Conservation (phyloP, 257 asterid genomes). For the Cordia subcordata region DNA sequence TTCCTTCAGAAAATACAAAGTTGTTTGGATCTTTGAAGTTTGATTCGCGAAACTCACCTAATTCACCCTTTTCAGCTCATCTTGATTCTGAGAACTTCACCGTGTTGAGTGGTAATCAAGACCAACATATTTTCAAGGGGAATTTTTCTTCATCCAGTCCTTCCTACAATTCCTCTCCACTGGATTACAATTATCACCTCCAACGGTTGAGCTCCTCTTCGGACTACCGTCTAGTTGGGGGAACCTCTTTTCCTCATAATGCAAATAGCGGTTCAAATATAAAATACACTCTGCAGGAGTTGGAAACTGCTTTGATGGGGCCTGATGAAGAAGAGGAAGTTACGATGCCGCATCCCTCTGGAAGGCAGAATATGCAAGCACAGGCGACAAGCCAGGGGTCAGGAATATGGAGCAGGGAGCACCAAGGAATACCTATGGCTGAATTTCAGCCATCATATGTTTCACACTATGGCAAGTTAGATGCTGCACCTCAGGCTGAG, state of each 20-base stretch:
- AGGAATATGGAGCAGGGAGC: conserved; percentile 39
- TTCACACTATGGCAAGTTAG: conserved; percentile 24
- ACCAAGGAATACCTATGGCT: conserved; percentile 23
- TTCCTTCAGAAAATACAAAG: conserved; percentile 45
- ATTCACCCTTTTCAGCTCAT: conserved; percentile 57
- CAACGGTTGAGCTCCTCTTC: conserved; percentile 36
- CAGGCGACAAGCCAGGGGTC: conserved; percentile 44
- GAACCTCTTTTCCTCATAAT: conserved; percentile 24
- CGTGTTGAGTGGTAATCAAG: conserved; percentile 40
- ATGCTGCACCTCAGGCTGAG: conserved; percentile 23
- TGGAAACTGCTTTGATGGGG: conserved; percentile 77
- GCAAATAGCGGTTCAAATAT: conserved; percentile 36
- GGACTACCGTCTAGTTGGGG: conserved; percentile 31
- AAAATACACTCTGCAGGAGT: conserved; percentile 46
- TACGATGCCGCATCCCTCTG: conserved; percentile 28
- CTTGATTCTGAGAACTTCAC: conserved; percentile 43
- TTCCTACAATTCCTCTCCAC: conserved; percentile 50
- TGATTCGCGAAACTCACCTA: conserved; percentile 62
- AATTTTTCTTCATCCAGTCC: conserved; percentile 44
- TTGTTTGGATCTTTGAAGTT: conserved; percentile 47
- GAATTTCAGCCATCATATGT: conserved; percentile 31
- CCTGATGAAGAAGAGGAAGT: conserved; percentile 40
- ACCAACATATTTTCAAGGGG: conserved; percentile 51
- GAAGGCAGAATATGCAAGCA: conserved; percentile 34
- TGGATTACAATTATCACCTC: conserved; percentile 34